Base-by-base conservation (phyloP, 768 basidiomycete species). In the Leccinellum albellum region DNA sequence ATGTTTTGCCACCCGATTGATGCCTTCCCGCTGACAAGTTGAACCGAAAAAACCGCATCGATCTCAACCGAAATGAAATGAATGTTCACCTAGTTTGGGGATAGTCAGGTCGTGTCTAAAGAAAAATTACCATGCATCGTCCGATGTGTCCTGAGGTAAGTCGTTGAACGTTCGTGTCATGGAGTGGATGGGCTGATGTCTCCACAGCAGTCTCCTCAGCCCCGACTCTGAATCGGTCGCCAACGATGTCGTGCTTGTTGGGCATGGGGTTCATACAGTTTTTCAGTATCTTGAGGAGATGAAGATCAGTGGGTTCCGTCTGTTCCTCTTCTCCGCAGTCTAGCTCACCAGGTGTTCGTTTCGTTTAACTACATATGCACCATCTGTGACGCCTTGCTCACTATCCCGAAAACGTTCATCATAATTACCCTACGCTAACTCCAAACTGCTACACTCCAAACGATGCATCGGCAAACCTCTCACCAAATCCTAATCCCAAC, bases 211-310 rank as follows among this genome's bases (percentile, higher is more conserved):
- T 64, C 79, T 91, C 21, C 75, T 82, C 6, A 87, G 84, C 62
- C 91, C 90, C 0, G 89, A 91, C 65, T 85, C 87, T 1, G 91
- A 93, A 64, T 86, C 82, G 14, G 71, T 76, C 1, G 67, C 86
- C 23, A 92, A 92, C 64, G 75, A 75, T 20, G 82, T 93, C 33
- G 87, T 92, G 15, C 75, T 93, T 6, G 82, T 93, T 13, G 86
- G 78, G 2, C 88, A 91, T 64, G 79, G 79, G 20, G 67, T 83
- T 40, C 72, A 75, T 35, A 78, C 77, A 3, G 80, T 86, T 61
- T 70, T 91, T 14, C 75, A 80, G 40, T 78, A 83, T 17, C 75
- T 92, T 35, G 86, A 89, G 52, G 88, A 91, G 48, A 86, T 91
- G 82, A 85, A 84, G 72, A 88, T 91, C 66, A 87, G 90, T 91